These are phyloP conservation scores for Platanthera zijinensis DNA, from an alignment of 106 monocot genomes.

Conservation along the genomic window DNA sequence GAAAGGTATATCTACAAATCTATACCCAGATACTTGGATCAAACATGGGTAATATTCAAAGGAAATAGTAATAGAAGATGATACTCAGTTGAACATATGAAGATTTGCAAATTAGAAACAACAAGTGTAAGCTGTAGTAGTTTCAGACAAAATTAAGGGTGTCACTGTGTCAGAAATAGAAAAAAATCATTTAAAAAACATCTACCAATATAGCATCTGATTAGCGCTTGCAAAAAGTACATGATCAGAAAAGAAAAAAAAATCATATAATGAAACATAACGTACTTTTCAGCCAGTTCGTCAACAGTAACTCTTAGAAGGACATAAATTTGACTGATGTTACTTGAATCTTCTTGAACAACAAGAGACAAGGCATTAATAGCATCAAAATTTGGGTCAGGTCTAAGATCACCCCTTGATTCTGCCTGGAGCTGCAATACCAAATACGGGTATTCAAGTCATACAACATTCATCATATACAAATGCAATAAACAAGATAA, in stretches of 20 bases:
- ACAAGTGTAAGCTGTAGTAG: background rate
- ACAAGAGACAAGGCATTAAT: slow-evolving; percentile 71
- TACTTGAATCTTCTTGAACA: slow-evolving; percentile 61
- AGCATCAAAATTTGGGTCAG: slow-evolving; percentile 86
- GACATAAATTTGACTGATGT: slow-evolving; percentile 39
- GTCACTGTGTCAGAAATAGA: background rate
- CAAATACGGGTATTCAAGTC: background rate
- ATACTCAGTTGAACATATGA: background rate
- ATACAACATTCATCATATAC: background rate
- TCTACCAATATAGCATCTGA: slow-evolving; percentile 1
- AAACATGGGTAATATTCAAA: background rate
- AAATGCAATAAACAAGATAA: slow-evolving; percentile 3
- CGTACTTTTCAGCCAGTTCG: slow-evolving; percentile 26
- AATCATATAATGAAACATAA: background rate
- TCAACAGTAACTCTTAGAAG: slow-evolving; percentile 42
- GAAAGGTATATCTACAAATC: background rate
- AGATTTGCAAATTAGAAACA: background rate
- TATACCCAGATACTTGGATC: background rate
- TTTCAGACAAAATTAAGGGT: background rate
- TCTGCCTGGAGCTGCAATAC: slow-evolving; percentile 61
- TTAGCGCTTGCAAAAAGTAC: background rate
- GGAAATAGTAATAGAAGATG: background rate
- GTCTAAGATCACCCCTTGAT: slow-evolving; percentile 69
- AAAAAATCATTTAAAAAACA: background rate
- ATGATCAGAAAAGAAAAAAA: background rate